These are phyloP conservation scores for Ceratocystiopsis sp. DNA, from an alignment of 2,329 filamentous ascomycete genomes.

Conservation along the genomic window DNA sequence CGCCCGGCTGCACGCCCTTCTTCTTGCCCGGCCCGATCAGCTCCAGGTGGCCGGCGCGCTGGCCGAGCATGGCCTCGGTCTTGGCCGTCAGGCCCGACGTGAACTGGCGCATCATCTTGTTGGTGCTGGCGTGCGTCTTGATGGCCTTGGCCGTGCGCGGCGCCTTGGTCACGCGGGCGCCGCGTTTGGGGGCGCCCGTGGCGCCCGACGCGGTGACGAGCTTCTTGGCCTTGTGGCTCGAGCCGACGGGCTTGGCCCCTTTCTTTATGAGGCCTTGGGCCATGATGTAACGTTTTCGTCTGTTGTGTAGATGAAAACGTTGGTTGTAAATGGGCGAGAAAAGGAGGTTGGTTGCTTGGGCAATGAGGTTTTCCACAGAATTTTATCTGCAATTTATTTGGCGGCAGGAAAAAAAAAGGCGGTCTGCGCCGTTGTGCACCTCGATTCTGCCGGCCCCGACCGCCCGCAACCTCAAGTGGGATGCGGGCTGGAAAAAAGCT, in stretches of 20 bases:
- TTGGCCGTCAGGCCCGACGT: slow-evolving; percentile 33
- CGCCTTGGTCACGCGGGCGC: slow-evolving; percentile 31
- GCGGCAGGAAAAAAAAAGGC: too few relatives aligned
- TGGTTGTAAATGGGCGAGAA: too few relatives aligned
- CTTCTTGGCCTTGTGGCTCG: slow-evolving; percentile 17
- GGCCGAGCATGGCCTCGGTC: slow-evolving; percentile 41
- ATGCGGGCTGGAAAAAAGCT: too few relatives aligned
- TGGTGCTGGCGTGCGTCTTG: slow-evolving; percentile 23
- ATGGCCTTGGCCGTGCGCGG: slow-evolving; percentile 18
- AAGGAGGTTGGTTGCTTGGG: too few relatives aligned
- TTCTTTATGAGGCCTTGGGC: slow-evolving; percentile 38
- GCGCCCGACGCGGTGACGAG: slow-evolving; percentile 15
- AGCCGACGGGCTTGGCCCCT: slow-evolving; percentile 18
- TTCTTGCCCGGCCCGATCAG: slow-evolving; percentile 40
- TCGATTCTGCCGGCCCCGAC: too few relatives aligned
- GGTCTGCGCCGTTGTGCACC: too few relatives aligned
- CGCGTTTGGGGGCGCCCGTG: slow-evolving; percentile 16
- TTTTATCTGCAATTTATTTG: too few relatives aligned
- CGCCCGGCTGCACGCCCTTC: slow-evolving; percentile 15
- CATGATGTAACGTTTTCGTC: slow-evolving; percentile 19
- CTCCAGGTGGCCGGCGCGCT: slow-evolving; percentile 42
- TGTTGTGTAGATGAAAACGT: too few relatives aligned
- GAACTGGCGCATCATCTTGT: slow-evolving; percentile 38
- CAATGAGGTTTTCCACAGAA: too few relatives aligned
- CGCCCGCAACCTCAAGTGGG: too few relatives aligned